A percentile compares a stretch with the other conserved stretches of the same genome.
Evolutionary conservation across 768 basidiomycete species (phyloP).

Genomic region (Sporobolomyces pararoseus): DNA sequence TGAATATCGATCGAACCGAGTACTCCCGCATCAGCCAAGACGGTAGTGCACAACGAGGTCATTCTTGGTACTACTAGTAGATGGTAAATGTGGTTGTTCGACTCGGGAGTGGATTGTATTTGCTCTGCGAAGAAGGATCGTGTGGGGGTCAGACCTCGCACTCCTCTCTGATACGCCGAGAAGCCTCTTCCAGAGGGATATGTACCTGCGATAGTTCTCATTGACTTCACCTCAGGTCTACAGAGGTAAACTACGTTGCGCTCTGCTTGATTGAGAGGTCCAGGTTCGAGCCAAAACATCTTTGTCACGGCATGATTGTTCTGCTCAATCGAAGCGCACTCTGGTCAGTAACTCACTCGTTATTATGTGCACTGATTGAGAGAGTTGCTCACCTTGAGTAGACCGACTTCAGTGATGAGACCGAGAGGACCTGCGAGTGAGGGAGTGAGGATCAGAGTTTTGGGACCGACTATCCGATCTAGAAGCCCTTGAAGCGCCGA

Average conservation of each 20-base stretch:
- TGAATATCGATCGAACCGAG: slow-evolving; percentile 85
- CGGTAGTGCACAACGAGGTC: slow-evolving; percentile 77
- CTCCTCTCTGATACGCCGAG: no score
- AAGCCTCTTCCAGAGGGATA: no score
- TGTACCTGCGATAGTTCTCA: slow-evolving; percentile 87
- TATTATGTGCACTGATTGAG: no score
- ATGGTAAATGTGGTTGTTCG: slow-evolving; percentile 74
- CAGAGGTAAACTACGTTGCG: slow-evolving; percentile 90
- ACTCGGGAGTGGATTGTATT: slow-evolving; percentile 71
- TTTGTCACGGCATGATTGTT: slow-evolving; percentile 95
- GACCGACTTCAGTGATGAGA: slow-evolving; percentile 85
- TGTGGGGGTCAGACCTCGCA: background rate
- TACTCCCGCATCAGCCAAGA: slow-evolving; percentile 95
- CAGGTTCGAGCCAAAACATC: slow-evolving; percentile 98
- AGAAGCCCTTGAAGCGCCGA: slow-evolving; percentile 32
- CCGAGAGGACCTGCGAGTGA: slow-evolving; percentile 85
- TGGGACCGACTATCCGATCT: slow-evolving; percentile 54
- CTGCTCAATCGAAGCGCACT: no score
- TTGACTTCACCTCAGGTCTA: slow-evolving; percentile 74
- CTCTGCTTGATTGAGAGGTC: slow-evolving; percentile 74
- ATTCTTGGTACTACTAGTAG: slow-evolving; percentile 79
- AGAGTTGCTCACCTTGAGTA: slow-evolving; percentile 67
- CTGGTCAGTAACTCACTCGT: no score
- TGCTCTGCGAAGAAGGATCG: slow-evolving; percentile 63
- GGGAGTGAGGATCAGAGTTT: slow-evolving; percentile 91